Base-by-base conservation (phyloP, 2,329 filamentous ascomycete genomes). In the Tolypocladium ovalisporum region DNA sequence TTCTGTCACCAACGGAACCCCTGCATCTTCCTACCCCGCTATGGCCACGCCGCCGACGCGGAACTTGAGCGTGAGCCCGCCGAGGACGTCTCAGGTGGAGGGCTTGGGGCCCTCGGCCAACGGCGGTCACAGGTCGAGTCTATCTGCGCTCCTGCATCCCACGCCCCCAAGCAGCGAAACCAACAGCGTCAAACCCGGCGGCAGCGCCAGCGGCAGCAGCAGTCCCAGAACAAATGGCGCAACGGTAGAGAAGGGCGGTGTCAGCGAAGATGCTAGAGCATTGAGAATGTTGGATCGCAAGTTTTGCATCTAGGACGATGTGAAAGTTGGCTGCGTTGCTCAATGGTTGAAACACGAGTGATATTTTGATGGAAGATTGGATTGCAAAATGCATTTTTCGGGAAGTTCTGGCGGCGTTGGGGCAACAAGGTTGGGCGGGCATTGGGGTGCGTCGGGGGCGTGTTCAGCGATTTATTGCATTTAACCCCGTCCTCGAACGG, bases 261-360 rank as follows among this genome's bases (percentile, higher is more conserved):
- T 81, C 54, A 74, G 79, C 22, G 86, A 89, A 67, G 87, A 89
- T 62, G 79, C 79, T 60, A 76, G 85, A 62, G 85, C 85, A 1
- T 69, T 89, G 52, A 78, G 83, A 61, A 84, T 88, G 66, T 73
- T 90, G 54, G 83, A 90, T 69, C 75, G 78, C 61, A 81, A 81
- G 63, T 82, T 82, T 63, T 72, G 70, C 62, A 67, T 71, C 44
- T 71, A 63, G 29, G 27, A n/a, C 29, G 47, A 51, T 51, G 47
- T 17, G 15, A n/a, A 9, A 32, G 47, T 34, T 10, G 44, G 44
- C 17, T 49, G 27, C 24, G 27, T n/a, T 8, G 19, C 12, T 19
- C 15, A 9, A 27, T 6, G 27, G n/a, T 32, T 49, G 44, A 24
- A 9, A 56, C 29, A 24, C 19, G 12, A 12, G 24, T 42, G 10